Evolutionary conservation across 2,329 filamentous ascomycete genomes (phyloP).

Genomic region (Arthrinium phaeospermum): DNA sequence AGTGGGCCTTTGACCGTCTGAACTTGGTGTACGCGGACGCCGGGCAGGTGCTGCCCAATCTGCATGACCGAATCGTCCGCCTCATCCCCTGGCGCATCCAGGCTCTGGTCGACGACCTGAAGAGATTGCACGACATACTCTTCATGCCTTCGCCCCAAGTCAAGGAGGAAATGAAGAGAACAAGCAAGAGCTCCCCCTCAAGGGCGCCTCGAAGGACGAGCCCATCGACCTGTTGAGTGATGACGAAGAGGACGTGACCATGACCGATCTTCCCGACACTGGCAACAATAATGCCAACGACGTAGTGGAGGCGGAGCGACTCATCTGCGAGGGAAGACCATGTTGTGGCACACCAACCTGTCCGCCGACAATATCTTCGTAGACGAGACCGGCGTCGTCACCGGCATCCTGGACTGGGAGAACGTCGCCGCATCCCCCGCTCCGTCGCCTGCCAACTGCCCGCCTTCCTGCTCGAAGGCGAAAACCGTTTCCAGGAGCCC

Average conservation of each 20-base stretch:
- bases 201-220: background rate
- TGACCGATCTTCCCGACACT: background rate
- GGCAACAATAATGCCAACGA: background rate
- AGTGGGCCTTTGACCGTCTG: constrained; percentile 28
- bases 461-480: constrained; percentile 35
- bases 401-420: constrained; percentile 42
- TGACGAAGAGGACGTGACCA: background rate
- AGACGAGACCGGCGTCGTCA: constrained; percentile 36
- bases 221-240: background rate
- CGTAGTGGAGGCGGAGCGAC: background rate
- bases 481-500: constrained; percentile 29
- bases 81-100: constrained; percentile 26
- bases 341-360: constrained; percentile 40
- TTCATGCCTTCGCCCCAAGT: constrained; percentile 19
- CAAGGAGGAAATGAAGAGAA: background rate
- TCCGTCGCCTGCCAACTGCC: constrained; percentile 39
- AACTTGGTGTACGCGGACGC: constrained; percentile 31
- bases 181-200: background rate
- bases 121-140: constrained; percentile 28
- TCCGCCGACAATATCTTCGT: constrained; percentile 42
- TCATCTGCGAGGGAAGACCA: constrained; percentile 27
- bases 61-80: constrained; percentile 21
- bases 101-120: constrained; percentile 28
- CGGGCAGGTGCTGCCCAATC: constrained; percentile 20
- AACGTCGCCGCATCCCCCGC: constrained; percentile 38